A percentile compares a stretch with the other conserved stretches of the same genome.
Conservation (phyloP, 2,329 filamentous ascomycete species). For the Fusarium pseudograminearum region DNA sequence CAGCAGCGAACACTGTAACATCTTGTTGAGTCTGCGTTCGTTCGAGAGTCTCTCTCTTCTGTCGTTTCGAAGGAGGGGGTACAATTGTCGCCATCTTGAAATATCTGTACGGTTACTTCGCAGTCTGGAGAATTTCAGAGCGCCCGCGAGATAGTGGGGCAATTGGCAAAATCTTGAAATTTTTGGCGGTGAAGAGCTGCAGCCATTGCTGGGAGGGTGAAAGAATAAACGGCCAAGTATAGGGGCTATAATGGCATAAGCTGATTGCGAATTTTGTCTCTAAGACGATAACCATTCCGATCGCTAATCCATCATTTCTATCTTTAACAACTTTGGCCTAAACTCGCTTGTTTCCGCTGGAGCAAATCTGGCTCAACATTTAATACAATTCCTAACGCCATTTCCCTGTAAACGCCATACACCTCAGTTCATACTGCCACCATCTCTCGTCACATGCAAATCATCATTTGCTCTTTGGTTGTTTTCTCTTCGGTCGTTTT, state of each 20-base stretch:
- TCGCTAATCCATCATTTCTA: background rate
- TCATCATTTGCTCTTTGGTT: background rate
- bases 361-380: conserved; percentile 17
- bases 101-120: conserved; percentile 10
- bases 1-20: conserved; percentile 71
- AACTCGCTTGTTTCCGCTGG: conserved; percentile 32
- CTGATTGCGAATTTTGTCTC: background rate
- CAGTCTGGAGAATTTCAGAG: conserved; percentile 25
- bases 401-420: conserved; percentile 27
- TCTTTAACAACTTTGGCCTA: conserved; percentile 35
- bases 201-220: background rate
- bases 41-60: conserved; percentile 80
- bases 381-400: conserved; percentile 23
- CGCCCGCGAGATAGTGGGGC: conserved; percentile 45
- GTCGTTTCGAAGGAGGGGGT: conserved; percentile 89
- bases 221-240: background rate
- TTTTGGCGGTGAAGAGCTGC: conserved; percentile 50
- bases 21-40: conserved; percentile 81
- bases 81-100: conserved; percentile 79
- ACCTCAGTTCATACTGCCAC: background rate
- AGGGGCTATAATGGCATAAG: background rate
- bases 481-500: background rate
- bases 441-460: background rate
- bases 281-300: background rate
- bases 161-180: conserved; percentile 49